These are phyloP conservation scores for Diplosphaera chodatii DNA, from an alignment of 139 green algal genomes.

Conservation along the genomic window DNA sequence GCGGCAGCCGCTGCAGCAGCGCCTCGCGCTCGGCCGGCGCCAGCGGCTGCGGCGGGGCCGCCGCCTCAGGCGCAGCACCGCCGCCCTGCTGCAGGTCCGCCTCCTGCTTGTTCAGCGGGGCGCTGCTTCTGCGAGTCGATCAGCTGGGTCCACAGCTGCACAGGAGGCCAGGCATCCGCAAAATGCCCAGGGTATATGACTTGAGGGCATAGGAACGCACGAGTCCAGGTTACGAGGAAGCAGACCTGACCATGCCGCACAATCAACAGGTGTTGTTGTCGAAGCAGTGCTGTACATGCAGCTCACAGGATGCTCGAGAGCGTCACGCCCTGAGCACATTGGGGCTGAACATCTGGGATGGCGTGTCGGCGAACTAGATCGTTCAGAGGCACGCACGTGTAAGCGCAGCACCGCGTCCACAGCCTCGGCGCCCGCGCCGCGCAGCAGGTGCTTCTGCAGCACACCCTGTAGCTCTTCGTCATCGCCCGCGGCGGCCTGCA, in stretches of 20 bases:
- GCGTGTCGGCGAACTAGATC: neutral
- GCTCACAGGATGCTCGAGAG: too few species aligned
- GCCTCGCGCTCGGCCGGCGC: slow-evolving; percentile 23
- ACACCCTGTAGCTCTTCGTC: slow-evolving; percentile 29
- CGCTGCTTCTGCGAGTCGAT: too few species aligned
- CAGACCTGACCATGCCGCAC: too few species aligned
- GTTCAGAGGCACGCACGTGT: slow-evolving; percentile 2
- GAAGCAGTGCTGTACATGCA: too few species aligned
- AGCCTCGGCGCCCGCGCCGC: slow-evolving; percentile 35
- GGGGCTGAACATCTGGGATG: neutral
- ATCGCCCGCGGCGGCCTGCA: slow-evolving; percentile 1
- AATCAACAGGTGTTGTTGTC: too few species aligned
- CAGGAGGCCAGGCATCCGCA: neutral
- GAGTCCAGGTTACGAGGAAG: too few species aligned
- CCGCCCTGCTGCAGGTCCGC: neutral
- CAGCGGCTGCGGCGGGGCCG: slow-evolving; percentile 4
- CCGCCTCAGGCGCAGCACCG: neutral
- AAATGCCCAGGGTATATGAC: too few species aligned
- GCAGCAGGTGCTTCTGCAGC: slow-evolving; percentile 61
- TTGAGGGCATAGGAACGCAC: too few species aligned
- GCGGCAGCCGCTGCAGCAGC: slow-evolving; percentile 22
- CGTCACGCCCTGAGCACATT: neutral
- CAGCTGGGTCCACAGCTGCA: neutral
- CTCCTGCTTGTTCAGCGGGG: too few species aligned
- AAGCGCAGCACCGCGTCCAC: slow-evolving; percentile 58